phyloP scores from a whole-genome alignment of 352 stramenopile genomes.

The Globisporangium nodosum region DNA sequence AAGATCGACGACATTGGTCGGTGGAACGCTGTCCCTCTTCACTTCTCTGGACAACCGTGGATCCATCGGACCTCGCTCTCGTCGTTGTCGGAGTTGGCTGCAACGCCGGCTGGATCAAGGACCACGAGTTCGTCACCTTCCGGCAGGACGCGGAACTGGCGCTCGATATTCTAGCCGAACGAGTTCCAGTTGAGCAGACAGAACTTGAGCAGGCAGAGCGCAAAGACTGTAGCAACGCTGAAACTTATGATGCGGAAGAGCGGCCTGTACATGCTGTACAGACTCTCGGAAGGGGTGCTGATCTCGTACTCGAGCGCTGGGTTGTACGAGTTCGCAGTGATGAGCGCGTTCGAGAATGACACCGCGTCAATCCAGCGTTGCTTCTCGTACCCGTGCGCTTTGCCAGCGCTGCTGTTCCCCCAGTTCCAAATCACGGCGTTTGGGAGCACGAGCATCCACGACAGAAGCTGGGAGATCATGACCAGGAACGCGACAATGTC shows the following conservation, averaged over 20 bases:
- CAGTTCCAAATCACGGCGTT: constrained; percentile 44
- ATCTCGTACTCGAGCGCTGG: constrained; percentile 21
- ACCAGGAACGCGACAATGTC: constrained; percentile 14
- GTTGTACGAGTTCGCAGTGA: constrained; percentile 28
- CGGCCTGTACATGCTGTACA: constrained; percentile 33
- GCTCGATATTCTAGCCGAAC: too few relatives aligned
- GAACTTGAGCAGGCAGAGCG: constrained; percentile 13
- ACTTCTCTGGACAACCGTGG: too few relatives aligned
- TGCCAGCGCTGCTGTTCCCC: constrained; percentile 19
- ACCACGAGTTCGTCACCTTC: too few relatives aligned
- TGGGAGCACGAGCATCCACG: constrained; percentile 41
- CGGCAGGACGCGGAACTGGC: too few relatives aligned
- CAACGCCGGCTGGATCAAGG: too few relatives aligned
- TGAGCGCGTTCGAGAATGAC: constrained; percentile 1
- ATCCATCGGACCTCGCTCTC: too few relatives aligned
- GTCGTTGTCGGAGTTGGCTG: too few relatives aligned
- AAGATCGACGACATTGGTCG: too few relatives aligned
- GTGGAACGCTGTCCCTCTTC: too few relatives aligned
- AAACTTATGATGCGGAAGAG: constrained; percentile 20
- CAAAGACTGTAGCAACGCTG: constrained; percentile 10
- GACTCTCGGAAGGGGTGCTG: constrained; percentile 9
- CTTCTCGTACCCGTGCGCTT: constrained; percentile 24
- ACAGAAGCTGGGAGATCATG: constrained; percentile 11
- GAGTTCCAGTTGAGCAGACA: too few relatives aligned
- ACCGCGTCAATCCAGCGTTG: constrained; percentile 24